phyloP scores from a whole-genome alignment of 495 filamentous ascomycete genomes.

The Tetracladium setigerum region DNA sequence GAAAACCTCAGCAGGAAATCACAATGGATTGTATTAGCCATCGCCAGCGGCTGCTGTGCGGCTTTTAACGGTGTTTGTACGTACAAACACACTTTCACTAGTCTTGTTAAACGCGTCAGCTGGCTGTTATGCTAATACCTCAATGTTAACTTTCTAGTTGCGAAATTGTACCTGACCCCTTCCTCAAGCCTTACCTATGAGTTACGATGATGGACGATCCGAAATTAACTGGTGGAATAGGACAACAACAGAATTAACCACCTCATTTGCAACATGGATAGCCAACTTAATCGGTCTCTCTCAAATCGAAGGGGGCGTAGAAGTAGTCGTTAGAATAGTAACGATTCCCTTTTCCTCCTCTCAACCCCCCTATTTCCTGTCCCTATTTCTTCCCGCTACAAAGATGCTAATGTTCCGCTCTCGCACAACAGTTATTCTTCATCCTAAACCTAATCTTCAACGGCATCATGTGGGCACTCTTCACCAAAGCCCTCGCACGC shows the following conservation, averaged over 20 bases:
- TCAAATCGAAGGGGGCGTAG: slow-evolving; percentile 45
- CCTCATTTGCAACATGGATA: slow-evolving; percentile 55
- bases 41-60: slow-evolving; percentile 83
- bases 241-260: slow-evolving; percentile 79
- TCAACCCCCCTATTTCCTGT: not conserved
- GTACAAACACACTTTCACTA: not conserved
- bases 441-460: slow-evolving; percentile 85
- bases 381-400: not conserved
- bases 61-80: slow-evolving; percentile 95
- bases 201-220: not conserved
- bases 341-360: slow-evolving; percentile 24
- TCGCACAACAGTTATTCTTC: slow-evolving; percentile 62
- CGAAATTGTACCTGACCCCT: not conserved
- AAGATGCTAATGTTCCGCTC: not conserved
- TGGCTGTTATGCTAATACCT: not conserved
- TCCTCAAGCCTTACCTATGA: not conserved
- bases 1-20: slow-evolving; percentile 18
- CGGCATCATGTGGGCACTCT: slow-evolving; percentile 88
- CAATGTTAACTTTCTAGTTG: not conserved
- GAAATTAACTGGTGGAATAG: slow-evolving; percentile 29
- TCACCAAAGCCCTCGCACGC: slow-evolving; percentile 73
- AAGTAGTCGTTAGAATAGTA: slow-evolving; percentile 63
- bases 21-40: slow-evolving; percentile 73
- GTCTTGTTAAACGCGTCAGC: not conserved
- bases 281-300: slow-evolving; percentile 52